Percentiles rank a stretch among this genome's conserved stretches.
These are phyloP conservation scores for Arthrobotrys pseudoclavata DNA, from an alignment of 2,329 filamentous ascomycete species.

Conservation along the genomic window DNA sequence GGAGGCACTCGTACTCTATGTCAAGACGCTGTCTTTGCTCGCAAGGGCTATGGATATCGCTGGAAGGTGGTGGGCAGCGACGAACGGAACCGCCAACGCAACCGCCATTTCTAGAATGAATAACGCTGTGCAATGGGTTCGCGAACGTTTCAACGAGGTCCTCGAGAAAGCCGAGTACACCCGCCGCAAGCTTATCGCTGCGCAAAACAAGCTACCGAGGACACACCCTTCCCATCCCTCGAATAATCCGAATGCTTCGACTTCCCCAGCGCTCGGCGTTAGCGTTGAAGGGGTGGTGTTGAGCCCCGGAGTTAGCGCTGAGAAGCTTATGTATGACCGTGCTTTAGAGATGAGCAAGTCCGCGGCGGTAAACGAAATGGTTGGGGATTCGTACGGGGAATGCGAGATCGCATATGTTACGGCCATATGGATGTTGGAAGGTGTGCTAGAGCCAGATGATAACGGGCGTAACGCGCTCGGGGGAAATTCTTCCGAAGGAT, in stretches of 20 bases:
- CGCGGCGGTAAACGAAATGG: slow-evolving; percentile 94
- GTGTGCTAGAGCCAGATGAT: slow-evolving; percentile 86
- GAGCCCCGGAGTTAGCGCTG: slow-evolving; percentile 89
- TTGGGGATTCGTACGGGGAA: slow-evolving; percentile 85
- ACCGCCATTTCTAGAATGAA: slow-evolving; percentile 79
- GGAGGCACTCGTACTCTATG: slow-evolving; percentile 93
- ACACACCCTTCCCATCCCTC: slow-evolving; percentile 88
- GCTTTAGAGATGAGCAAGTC: slow-evolving; percentile 96
- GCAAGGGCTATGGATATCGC: slow-evolving; percentile 97
- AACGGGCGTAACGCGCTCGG: slow-evolving; percentile 62
- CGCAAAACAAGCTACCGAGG: slow-evolving; percentile 83
- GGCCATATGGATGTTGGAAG: slow-evolving; percentile 93
- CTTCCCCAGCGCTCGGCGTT: slow-evolving; percentile 50
- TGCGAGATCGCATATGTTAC: slow-evolving; percentile 95
- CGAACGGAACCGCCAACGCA: slow-evolving; percentile 66
- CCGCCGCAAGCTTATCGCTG: slow-evolving; percentile 86
- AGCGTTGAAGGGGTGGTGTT: slow-evolving; percentile 75
- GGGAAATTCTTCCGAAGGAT: slow-evolving; percentile 62
- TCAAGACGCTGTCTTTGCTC: slow-evolving; percentile 90
- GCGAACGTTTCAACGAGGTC: slow-evolving; percentile 94
- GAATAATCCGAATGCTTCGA: slow-evolving; percentile 71
- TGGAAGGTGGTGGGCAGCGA: slow-evolving; percentile 86
- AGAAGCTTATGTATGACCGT: slow-evolving; percentile 98
- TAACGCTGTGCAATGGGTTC: slow-evolving; percentile 94
- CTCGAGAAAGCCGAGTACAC: slow-evolving; percentile 96